Base-by-base conservation (phyloP, 1,139 yeast species). In the Saccharomyces hybrid region DNA sequence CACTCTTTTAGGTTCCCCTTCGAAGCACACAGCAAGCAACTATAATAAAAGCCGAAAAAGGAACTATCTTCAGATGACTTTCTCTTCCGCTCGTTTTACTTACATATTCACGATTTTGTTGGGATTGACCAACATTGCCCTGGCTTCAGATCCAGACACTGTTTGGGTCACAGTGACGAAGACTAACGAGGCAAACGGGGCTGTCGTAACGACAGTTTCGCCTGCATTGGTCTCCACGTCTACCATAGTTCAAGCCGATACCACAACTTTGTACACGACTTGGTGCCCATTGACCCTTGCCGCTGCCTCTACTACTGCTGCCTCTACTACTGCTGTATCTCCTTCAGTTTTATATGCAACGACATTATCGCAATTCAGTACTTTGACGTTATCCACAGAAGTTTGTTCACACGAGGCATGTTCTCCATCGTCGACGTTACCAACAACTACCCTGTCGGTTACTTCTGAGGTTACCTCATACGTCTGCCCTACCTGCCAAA, bases 371-470 rank as follows among this genome's bases (percentile, higher is more conserved):
- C 19, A 12, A 4, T 38, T 38, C 19, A 38, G 44, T 38, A 38
- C 44, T 3, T 38, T 38, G 24, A 38, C 44, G 12, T 11, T 38
- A 56, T 91, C 98, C 48, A 91, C 98, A 2, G 96, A 87, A 28
- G 90, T 81, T 74, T 91, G 98, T 69, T 88, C 96, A 64, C 91
- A 80, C 11, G 96, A 86, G 68, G 86, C 95, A 62, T 90, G 87
- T 65, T 90, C 78, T 53, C 89, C 95, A 55, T 91, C 93, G 67
- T 91, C 97, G 60, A 89, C 47, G n/a, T 19, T 51, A n/a, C 42
- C 54, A 21, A 48, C 49, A 19, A 46, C 54, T n/a, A 48, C 49
- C 44, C 27, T 54, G n/a, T 49, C 52, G 11, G 44, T 51, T 8
- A 46, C 55, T 14, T 32, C 55, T 9, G 34, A 42, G 9, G 12